These are phyloP conservation scores for Hansenula sp. DNA, from an alignment of 1,139 yeast species.

Conservation along the genomic window DNA sequence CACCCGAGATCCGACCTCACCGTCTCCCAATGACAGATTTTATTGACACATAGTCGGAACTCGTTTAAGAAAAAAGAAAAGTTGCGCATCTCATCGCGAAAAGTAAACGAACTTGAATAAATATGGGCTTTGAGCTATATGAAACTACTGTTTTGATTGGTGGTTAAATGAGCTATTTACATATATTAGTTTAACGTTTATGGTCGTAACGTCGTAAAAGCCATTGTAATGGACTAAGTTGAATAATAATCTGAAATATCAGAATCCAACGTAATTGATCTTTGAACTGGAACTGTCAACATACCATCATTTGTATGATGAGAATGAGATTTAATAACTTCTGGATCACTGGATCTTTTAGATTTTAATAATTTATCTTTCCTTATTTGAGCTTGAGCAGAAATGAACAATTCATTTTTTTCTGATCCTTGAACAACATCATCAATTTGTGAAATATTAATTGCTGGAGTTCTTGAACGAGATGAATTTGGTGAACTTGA, in stretches of 20 bases:
- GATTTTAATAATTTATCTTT: background rate
- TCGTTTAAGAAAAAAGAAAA: too few species aligned
- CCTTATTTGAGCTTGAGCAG: background rate
- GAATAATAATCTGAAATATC: slow-evolving; percentile 2
- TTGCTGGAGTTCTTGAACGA: background rate
- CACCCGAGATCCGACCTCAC: too few species aligned
- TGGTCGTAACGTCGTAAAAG: background rate
- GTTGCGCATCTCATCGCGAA: too few species aligned
- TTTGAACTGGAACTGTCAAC: slow-evolving; percentile 8
- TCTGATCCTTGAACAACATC: background rate
- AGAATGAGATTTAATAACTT: background rate
- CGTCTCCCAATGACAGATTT: too few species aligned
- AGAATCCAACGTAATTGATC: slow-evolving; percentile 4
- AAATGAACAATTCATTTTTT: background rate
- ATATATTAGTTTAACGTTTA: background rate
- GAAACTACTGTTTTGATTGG: too few species aligned
- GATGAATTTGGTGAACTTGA: background rate
- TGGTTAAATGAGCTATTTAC: too few species aligned
- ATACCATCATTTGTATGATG: slow-evolving; percentile 5
- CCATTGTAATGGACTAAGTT: background rate
- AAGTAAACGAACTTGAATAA: too few species aligned
- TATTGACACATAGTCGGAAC: too few species aligned
- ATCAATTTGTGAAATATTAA: background rate
- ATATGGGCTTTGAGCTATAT: too few species aligned
- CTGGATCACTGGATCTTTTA: slow-evolving; percentile 3